Evolutionary conservation across 805 yeast species (phyloP).

Genomic region (Barnettozyma siamensis): DNA sequence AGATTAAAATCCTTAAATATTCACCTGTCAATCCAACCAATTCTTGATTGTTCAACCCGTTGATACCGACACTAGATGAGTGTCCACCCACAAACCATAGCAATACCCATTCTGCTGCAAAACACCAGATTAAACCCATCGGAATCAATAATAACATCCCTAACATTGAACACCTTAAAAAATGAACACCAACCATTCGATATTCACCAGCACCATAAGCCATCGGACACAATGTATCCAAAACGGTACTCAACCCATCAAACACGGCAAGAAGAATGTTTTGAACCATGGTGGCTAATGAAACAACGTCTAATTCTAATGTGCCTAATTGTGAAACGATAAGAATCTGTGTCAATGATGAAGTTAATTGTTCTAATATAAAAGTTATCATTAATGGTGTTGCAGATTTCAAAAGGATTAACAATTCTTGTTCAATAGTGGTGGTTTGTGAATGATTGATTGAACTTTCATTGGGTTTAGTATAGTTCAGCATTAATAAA

Average conservation of each 20-base stretch:
- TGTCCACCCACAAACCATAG: conserved; percentile 44
- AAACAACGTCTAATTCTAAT: conserved; percentile 74
- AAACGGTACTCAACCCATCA: conserved; percentile 77
- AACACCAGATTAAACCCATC: conserved; percentile 53
- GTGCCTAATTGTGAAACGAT: conserved; percentile 82
- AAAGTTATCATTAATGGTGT: conserved; percentile 55
- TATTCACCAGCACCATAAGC: conserved; percentile 76
- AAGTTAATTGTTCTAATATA: conserved; percentile 49
- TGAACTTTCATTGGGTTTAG: conserved; percentile 12
- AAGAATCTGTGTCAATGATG: conserved; percentile 51
- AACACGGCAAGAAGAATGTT: conserved; percentile 74
- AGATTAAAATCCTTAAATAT: conserved; percentile 41
- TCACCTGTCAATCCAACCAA: conserved; percentile 50
- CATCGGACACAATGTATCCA: conserved; percentile 81
- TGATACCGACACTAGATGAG: too few species aligned
- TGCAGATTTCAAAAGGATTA: conserved; percentile 36
- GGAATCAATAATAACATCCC: conserved; percentile 42
- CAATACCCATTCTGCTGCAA: conserved; percentile 44
- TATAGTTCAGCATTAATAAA: conserved; percentile 18
- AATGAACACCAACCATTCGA: conserved; percentile 64
- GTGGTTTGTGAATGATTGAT: conserved; percentile 30
- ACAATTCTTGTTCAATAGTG: conserved; percentile 31
- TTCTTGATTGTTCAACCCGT: conserved; percentile 36
- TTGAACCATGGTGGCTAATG: conserved; percentile 78
- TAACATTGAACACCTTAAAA: conserved; percentile 61